These are phyloP conservation scores for Rhamnella rubrinervis DNA, from an alignment of 331 rosid species.

Conservation along the genomic window DNA sequence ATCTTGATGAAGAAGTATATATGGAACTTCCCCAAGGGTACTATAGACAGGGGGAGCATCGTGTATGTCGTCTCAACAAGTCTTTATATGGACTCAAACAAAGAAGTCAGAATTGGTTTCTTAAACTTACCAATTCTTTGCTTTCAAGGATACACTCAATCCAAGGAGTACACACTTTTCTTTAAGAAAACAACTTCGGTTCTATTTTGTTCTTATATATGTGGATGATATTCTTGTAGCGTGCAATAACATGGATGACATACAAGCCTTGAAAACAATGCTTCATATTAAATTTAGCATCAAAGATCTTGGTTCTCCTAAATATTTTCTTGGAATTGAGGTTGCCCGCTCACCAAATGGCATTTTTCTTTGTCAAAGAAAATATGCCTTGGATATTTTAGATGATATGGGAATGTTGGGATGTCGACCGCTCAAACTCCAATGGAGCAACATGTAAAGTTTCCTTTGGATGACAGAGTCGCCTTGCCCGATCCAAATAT, in stretches of 20 bases:
- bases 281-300: too few relatives aligned
- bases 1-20: neutral
- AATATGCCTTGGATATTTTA: neutral
- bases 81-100: neutral
- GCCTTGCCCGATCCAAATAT: too few relatives aligned
- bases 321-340: neutral
- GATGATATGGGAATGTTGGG: too few relatives aligned
- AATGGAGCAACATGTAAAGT: too few relatives aligned
- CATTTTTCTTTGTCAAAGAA: neutral
- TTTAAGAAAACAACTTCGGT: neutral
- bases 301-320: neutral
- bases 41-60: neutral
- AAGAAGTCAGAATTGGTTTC: neutral
- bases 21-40: neutral
- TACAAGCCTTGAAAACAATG: neutral
- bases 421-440: too few relatives aligned
- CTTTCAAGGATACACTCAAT: neutral
- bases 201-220: too few relatives aligned
- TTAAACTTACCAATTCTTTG: neutral
- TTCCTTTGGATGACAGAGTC: too few relatives aligned
- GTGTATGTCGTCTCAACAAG: neutral
- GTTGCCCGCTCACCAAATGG: neutral
- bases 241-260: neutral
- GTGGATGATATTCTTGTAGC: neutral
- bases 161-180: neutral